Base-by-base conservation (phyloP, 257 asterid species). In the Ilex aquifolium region DNA sequence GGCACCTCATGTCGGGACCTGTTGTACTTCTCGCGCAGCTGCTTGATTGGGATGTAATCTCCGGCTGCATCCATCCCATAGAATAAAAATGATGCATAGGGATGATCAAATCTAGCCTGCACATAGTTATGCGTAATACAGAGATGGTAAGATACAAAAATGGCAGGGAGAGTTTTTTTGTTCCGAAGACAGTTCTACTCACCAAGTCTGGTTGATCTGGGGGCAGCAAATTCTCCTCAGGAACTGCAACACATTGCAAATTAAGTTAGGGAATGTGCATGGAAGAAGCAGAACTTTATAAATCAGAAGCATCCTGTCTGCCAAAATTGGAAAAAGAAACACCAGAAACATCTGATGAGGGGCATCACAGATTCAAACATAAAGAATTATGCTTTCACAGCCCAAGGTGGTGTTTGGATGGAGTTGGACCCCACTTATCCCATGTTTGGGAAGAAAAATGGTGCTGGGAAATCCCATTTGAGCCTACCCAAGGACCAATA, bases 1-100 rank as follows among this genome's bases (percentile, higher is more conserved):
- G 99, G 95, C 62, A 92, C 81, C 61, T 92, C 96, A 67, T 92
- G 95, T 32, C 99, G 87, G 7, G 95, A 88, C 71, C 76, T 90
- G 70, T 68, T 83, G 71, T 85, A 89, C 79, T 89, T 92, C 66
- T 92, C 96, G 32, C 99, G 88, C 58, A 92, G 88, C 81, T 87
- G 95, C 78, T 81, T 89, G 57, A 87, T 77, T 3, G 99, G 99
- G 77, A 92, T 92, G 71, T 86, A 84, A 77, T 92, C 97, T 66
- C 97, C 99, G 8, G 88, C 95, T 53, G 77, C 81, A 70, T 92
- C 97, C 87, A 78, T 70, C 64, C 99, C 99, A 27, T 74, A 92
- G 63, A 89, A 92, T 66, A 92, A 76, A 76, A 89, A 92, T 3
- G 99, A 92, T 32, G 80, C 72, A 52, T 92, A 92, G 27, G 97